phyloP scores from a whole-genome alignment of 148 eudicot species.

The Oxyria digyna region DNA sequence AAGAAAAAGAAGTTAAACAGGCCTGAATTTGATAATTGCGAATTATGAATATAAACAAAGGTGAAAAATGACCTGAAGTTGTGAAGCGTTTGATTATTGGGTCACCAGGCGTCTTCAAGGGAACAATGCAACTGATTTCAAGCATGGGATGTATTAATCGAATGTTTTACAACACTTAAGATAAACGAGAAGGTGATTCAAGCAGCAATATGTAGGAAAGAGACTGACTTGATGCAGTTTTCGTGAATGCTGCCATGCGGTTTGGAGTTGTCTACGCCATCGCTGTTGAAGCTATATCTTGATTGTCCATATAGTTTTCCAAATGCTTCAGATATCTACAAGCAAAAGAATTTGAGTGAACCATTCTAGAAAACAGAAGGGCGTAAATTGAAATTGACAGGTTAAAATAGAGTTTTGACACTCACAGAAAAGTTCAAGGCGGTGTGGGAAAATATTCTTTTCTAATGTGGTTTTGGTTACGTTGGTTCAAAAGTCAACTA shows the following conservation, averaged over 20 bases:
- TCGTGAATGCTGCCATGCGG: constrained; percentile 52
- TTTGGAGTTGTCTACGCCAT: constrained; percentile 29
- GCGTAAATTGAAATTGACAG: not conserved
- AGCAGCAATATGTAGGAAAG: not conserved
- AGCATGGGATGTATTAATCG: not conserved
- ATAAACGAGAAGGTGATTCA: not conserved
- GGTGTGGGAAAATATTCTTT: not conserved
- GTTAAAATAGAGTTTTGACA: too few relatives aligned
- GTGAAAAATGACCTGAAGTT: constrained; percentile 61
- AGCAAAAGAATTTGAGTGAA: not conserved
- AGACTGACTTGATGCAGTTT: constrained; percentile 70
- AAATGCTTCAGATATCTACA: constrained; percentile 84
- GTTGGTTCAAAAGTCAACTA: not conserved
- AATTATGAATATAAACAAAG: not conserved
- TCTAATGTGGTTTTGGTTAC: not conserved
- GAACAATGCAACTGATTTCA: constrained; percentile 53
- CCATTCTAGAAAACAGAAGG: not conserved
- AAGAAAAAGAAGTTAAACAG: not conserved
- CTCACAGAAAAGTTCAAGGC: not conserved
- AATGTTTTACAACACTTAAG: not conserved
- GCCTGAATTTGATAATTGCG: not conserved
- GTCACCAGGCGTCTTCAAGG: constrained; percentile 45
- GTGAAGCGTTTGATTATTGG: constrained; percentile 51
- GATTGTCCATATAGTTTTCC: constrained; percentile 89
- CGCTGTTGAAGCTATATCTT: constrained; percentile 42